These are phyloP conservation scores for grape (Vitis vinifera) DNA, from an alignment of 164 flowering plant genomes.

Conservation along the genomic window ASM3070453v1 NC_081818.1:249001-249500, in stretches of 20 bases:
- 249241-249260: slow-evolving; percentile 93
- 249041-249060: background rate
- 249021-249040: too few species aligned
- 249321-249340: too few species aligned
- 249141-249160: slow-evolving; percentile 92
- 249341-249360: too few species aligned
- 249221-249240: slow-evolving; percentile 2
- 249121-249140: slow-evolving; percentile 98
- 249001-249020: too few species aligned
- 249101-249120: slow-evolving; percentile 90
- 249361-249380: too few species aligned
- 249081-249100: slow-evolving; percentile 23
- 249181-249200: background rate
- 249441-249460: too few species aligned
- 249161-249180: slow-evolving; percentile 7
- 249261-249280: slow-evolving; percentile 92
- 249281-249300: slow-evolving; percentile 97
- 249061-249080: background rate
- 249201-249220: slow-evolving; percentile 1
- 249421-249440: too few species aligned
- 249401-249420: too few species aligned
- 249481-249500: too few species aligned
- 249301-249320: slow-evolving; percentile 72
- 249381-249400: too few species aligned
- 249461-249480: too few species aligned